Percentiles rank a stretch among this genome's conserved stretches.
phyloP scores from a whole-genome alignment of 352 stramenopile genomes.

The Elongisporangium prolatum region DNA sequence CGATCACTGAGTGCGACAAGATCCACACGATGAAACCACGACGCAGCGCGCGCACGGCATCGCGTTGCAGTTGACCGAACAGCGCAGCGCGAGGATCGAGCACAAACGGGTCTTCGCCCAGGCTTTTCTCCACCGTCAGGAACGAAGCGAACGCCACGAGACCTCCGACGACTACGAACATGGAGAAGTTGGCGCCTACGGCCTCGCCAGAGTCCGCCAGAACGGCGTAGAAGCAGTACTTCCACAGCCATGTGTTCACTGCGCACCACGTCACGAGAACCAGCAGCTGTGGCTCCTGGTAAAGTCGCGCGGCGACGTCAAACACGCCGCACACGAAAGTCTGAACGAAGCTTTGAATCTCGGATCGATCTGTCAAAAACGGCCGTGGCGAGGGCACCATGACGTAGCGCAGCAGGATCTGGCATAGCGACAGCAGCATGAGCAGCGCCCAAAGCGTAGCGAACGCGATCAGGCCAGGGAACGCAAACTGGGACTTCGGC shows the following conservation, averaged over 20 bases:
- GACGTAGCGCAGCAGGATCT: conserved; percentile 39
- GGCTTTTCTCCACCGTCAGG: conserved; percentile 30
- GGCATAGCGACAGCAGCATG: conserved; percentile 16
- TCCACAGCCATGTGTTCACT: conserved; percentile 46
- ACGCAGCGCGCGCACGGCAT: conserved; percentile 36
- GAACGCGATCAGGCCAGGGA: conserved; percentile 21
- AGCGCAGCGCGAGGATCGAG: conserved; percentile 40
- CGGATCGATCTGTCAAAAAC: conserved; percentile 13
- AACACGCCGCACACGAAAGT: conserved; percentile 26
- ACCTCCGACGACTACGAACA: conserved; percentile 32
- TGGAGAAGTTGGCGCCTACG: conserved; percentile 16
- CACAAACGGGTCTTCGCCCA: conserved; percentile 44
- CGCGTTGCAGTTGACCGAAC: conserved; percentile 25
- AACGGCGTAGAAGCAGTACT: conserved; percentile 12
- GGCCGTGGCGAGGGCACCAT: conserved; percentile 29
- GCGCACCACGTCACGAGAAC: conserved; percentile 39
- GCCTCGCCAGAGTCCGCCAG: neutral
- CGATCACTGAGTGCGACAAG: conserved; percentile 20
- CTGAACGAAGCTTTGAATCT: conserved; percentile 26
- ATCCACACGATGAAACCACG: conserved; percentile 37
- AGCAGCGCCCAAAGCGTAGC: conserved; percentile 16
- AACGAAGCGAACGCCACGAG: conserved; percentile 42
- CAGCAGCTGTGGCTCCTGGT: conserved; percentile 40
- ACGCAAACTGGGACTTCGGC: conserved; percentile 29
- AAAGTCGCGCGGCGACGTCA: conserved; percentile 23